Evolutionary conservation across 306 rosid genomes (phyloP).

Genomic region (Myrica gale): DNA sequence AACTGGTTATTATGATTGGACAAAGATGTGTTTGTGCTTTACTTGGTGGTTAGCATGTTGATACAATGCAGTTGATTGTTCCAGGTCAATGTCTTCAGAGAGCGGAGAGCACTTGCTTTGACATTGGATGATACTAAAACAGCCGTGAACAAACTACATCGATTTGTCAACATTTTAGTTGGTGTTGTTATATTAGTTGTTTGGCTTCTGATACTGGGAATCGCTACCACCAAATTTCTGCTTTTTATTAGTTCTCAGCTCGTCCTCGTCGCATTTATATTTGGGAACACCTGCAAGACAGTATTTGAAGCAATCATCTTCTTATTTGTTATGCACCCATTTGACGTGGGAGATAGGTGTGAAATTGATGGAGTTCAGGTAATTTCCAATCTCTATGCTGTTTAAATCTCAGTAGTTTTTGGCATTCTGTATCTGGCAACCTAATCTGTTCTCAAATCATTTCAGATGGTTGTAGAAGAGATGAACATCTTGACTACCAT

Average conservation of each 20-base stretch:
- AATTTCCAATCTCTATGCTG: constrained; percentile 8
- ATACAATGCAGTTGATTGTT: constrained; percentile 19
- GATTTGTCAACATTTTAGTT: constrained; percentile 67
- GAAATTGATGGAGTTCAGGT: constrained; percentile 87
- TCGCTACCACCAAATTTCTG: constrained; percentile 70
- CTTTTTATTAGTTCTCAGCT: constrained; percentile 76
- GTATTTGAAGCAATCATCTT: constrained; percentile 78
- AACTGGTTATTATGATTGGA: not conserved
- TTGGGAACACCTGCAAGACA: constrained; percentile 93
- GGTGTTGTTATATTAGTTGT: constrained; percentile 48
- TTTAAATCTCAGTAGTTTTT: not conserved
- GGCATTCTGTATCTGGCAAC: not conserved
- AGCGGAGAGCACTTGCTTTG: constrained; percentile 91
- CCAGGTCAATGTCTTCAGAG: constrained; percentile 88
- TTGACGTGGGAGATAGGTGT: constrained; percentile 93
- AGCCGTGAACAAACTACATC: constrained; percentile 83
- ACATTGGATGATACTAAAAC: constrained; percentile 93
- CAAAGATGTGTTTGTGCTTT: constrained; percentile 1
- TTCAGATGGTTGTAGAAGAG: constrained; percentile 96
- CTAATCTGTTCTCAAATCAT: constrained; percentile 28
- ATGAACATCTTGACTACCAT: constrained; percentile 96
- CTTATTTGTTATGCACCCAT: constrained; percentile 90
- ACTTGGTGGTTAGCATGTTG: not conserved
- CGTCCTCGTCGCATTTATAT: constrained; percentile 77
- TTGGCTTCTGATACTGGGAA: constrained; percentile 72